Base-by-base conservation (phyloP, 805 yeast species). In the Zygosaccharomyces gambellarensis region DNA sequence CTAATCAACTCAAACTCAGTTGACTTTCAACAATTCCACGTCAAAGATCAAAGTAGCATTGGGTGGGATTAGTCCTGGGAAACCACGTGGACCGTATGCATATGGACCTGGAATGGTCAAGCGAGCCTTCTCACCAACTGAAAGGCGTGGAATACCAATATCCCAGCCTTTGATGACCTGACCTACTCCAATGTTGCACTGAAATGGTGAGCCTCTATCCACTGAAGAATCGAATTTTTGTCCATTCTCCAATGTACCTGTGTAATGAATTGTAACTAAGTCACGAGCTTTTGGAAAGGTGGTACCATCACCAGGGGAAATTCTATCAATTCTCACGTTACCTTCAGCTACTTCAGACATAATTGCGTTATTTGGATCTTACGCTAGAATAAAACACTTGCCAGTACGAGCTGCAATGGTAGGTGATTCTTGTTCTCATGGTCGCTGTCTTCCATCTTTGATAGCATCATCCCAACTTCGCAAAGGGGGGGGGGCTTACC, bases 101-200 rank as follows among this genome's bases (percentile, higher is more conserved):
- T 87, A 85, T 63, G 82, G 81, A 58, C 96, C 95, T 63, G 97
- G 95, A 63, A 92, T 89, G 62, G 95, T 89, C 67, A 92, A 77
- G 68, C 85, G 79, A 45, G 97, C 96, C 77, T 85, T 87, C 74
- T 94, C 89, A 63, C 98, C 98, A 45, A 90, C 79, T 47, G 95
- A 85, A 68, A 92, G 78, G 72, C 90, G 82, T 48, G 97, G 96
- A 68, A 90, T 88, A 54, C 90, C 96, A 64, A 82, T 87, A 66
- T 90, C 97, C 97, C 97, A 92, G 59, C 97, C 98, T 67, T 82
- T 82, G 74, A 92, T 92, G 59, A 92, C 97, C 74, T 86, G 95
- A 57, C 97, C 97, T 58, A 87, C 95, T 71, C 98, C 97, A 67
- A 92, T 88, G 72, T 76, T 74, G 71, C 95, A 86, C 71, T 88